Evolutionary conservation across 768 basidiomycete genomes (phyloP), one percentile per base, ranked within the genome.

Genomic region (Leccinum aurantiacum): DNA sequence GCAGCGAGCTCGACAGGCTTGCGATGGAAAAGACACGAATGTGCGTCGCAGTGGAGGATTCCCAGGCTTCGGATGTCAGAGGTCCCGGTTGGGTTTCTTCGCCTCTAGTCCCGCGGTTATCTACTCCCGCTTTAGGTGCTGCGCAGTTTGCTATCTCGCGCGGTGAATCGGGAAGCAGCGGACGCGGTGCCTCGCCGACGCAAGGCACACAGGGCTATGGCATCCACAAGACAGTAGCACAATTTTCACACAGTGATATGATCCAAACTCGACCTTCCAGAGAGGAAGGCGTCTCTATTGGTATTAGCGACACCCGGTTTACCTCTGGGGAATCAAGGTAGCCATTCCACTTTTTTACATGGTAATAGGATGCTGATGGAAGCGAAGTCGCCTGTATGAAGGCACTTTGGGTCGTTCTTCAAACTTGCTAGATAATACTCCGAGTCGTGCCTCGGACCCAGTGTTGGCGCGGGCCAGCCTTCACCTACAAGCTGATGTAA

Each of bases 261-360:
- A 19, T 58, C 31, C 57, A n/a, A 15, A 41, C 48, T 9, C 58
- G n/a, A 27, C 13, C 56, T 31, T 53, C 29, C 22, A 14, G 38
- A 22, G 37, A 7, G 35, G 10, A 31, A 1, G 19, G 19, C 15
- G 25, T 44, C 24, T 38, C 31, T 5, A n/a, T 54, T 8, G 38
- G 29, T 19, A 3, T 6, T 25, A 24, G 14, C 14, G 22, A 47
- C 31, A 31, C 60, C 1, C 52, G 10, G 46, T 14, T 38, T 38
- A 5, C 29, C n/a, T 9, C 46, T 47, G 44, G 6, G 7, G 24
- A 22, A 27, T 15, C 11, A 37, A 57, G 59, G 69, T 63, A 48
- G 7, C 38, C 24, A 24, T 24, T 24, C 24, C 24, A 24, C 24
- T 24, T 24, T 24, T 27, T n/a, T 14, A 9, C 13, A 15, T 24